phyloP scores from a whole-genome alignment of 2,329 filamentous ascomycete species.

The Fusarium subtropicale region DNA sequence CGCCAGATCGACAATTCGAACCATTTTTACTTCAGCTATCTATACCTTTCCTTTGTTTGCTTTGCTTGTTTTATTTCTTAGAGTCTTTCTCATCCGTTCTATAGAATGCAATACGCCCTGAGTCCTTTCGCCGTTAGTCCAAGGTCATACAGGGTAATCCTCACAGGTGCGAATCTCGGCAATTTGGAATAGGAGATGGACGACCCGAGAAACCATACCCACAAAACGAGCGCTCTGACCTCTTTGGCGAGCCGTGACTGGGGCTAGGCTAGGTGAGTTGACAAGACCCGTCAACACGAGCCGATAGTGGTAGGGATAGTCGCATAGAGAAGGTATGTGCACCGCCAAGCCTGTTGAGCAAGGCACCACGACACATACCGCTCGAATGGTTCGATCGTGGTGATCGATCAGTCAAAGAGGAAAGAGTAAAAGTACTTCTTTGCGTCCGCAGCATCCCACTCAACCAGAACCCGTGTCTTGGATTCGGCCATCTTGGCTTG shows the following conservation, averaged over 20 bases:
- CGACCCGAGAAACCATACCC: background rate
- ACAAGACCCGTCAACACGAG: background rate
- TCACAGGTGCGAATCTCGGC: too few relatives aligned
- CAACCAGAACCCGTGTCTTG: background rate
- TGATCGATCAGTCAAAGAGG: background rate
- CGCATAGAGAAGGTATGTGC: too few relatives aligned
- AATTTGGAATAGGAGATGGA: too few relatives aligned
- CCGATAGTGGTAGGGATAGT: background rate
- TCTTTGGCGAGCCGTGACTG: background rate
- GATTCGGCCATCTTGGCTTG: background rate
- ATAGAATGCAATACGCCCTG: too few relatives aligned
- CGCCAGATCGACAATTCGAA: background rate
- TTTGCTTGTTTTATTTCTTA: accelerated
- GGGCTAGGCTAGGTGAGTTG: background rate
- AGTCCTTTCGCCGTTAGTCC: too few relatives aligned
- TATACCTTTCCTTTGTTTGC: accelerated
- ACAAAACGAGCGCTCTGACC: background rate
- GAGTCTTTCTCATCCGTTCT: too few relatives aligned
- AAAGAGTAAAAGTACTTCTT: background rate
- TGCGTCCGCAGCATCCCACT: background rate
- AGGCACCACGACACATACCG: background rate
- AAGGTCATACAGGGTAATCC: too few relatives aligned
- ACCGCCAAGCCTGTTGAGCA: background rate
- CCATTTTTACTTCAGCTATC: background rate
- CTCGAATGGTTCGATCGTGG: background rate